Evolutionary conservation across 2,329 filamentous ascomycete species (phyloP).

Genomic region (Penicillium expansum): DNA sequence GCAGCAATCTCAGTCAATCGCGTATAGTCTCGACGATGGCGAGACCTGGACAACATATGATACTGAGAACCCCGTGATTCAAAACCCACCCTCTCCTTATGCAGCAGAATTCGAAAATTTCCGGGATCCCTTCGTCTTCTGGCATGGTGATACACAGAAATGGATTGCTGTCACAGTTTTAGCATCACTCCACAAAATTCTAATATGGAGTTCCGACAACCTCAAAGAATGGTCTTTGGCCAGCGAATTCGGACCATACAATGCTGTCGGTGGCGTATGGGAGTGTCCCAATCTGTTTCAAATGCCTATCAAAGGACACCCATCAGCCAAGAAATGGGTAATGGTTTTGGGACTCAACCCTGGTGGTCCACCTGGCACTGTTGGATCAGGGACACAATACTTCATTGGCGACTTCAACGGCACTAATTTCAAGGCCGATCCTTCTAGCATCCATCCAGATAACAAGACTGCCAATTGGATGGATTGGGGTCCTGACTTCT

Average conservation of each 20-base stretch:
- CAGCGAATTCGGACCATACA: conserved; percentile 28
- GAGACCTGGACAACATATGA: conserved; percentile 61
- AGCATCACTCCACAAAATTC: conserved; percentile 22
- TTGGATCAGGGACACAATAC: conserved; percentile 32
- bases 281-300: conserved; percentile 31
- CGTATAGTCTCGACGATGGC: conserved; percentile 61
- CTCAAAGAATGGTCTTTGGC: conserved; percentile 27
- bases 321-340: conserved; percentile 27
- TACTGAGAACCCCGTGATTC: conserved; percentile 58
- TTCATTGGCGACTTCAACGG: conserved; percentile 31
- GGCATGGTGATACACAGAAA: conserved; percentile 21
- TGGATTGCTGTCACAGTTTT: conserved; percentile 23
- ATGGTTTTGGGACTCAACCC: conserved; percentile 28
- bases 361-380: conserved; percentile 29
- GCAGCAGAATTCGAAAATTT: conserved; percentile 44
- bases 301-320: conserved; percentile 19
- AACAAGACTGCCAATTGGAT: conserved; percentile 28
- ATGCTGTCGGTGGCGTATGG: conserved; percentile 30
- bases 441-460: conserved; percentile 10
- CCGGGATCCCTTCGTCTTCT: conserved; percentile 61
- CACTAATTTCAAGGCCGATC: conserved; percentile 24
- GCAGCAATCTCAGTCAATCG: conserved; percentile 57
- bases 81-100: conserved; percentile 45
- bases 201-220: conserved; percentile 26
- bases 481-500: conserved; percentile 32